A percentile compares a stretch with the other conserved stretches of the same genome.
Conservation (phyloP, 2,329 filamentous ascomycete species). For the Gnomoniopsis sp. region DNA sequence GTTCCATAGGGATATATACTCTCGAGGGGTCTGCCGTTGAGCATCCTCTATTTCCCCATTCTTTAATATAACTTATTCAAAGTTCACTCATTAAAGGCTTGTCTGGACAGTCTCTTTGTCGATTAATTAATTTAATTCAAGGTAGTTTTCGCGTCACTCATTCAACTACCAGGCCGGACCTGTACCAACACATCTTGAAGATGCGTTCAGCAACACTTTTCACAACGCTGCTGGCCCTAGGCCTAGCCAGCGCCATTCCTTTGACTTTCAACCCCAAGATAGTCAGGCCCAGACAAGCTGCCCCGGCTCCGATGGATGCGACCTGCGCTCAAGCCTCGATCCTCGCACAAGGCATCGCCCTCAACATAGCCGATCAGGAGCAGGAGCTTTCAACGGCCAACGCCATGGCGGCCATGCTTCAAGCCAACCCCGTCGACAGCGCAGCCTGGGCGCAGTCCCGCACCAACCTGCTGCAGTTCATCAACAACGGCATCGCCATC, state of each 20-base stretch:
- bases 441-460: constrained; percentile 18
- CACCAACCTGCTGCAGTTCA: constrained; percentile 19
- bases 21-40: background rate
- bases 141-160: constrained; percentile 10
- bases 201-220: constrained; percentile 4
- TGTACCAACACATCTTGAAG: background rate
- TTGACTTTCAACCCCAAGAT: background rate
- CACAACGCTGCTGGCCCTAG: background rate
- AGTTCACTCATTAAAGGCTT: constrained; percentile 4
- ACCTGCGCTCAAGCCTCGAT: constrained; percentile 20
- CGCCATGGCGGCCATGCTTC: constrained; percentile 13
- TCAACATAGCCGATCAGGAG: constrained; percentile 24
- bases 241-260: background rate
- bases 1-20: background rate
- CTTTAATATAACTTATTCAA: background rate
- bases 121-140: too few relatives aligned
- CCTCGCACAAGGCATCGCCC: constrained; percentile 21
- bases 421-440: constrained; percentile 13
- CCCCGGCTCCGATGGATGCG: background rate
- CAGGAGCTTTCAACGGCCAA: constrained; percentile 19
- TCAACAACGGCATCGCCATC: constrained; percentile 23
- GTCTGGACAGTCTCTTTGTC: background rate
- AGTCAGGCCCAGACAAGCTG: background rate
- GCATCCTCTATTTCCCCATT: background rate
- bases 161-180: background rate